Percentiles rank a stretch among this genome's conserved stretches.
Conservation (phyloP, 176 grass and related monocot genomes). For the Coix lacrymajobi region DNA sequence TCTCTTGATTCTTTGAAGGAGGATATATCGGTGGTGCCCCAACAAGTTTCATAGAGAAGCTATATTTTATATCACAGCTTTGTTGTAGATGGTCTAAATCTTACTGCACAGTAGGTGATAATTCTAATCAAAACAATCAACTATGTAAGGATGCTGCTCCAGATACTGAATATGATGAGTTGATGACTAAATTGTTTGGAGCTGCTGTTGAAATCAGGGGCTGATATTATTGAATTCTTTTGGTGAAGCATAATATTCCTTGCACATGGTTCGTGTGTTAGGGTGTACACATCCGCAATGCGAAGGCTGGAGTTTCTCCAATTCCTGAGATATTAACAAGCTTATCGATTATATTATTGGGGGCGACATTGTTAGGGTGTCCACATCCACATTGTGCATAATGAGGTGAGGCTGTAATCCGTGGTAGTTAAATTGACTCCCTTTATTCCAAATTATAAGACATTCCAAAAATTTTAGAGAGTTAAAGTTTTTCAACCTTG, state of each 20-base stretch:
- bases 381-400: no score
- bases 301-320: not conserved
- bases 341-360: no score
- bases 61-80: not conserved
- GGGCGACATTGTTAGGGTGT: no score
- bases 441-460: no score
- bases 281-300: not conserved
- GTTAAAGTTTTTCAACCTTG: no score
- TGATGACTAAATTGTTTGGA: not conserved
- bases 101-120: not conserved
- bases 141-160: not conserved
- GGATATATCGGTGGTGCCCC: no score
- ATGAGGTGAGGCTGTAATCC: no score
- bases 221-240: not conserved
- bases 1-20: slow-evolving; percentile 35
- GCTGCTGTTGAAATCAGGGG: not conserved
- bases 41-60: not conserved
- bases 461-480: no score
- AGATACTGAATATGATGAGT: not conserved
- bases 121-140: not conserved
- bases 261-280: not conserved
- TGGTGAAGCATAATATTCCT: not conserved
- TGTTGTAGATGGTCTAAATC: not conserved
- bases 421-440: no score
- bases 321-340: no score